Evolutionary conservation across 2,329 filamentous ascomycete species (phyloP), one percentile per base, ranked within the genome.

Genomic region (Chaetomiaceae sp.): DNA sequence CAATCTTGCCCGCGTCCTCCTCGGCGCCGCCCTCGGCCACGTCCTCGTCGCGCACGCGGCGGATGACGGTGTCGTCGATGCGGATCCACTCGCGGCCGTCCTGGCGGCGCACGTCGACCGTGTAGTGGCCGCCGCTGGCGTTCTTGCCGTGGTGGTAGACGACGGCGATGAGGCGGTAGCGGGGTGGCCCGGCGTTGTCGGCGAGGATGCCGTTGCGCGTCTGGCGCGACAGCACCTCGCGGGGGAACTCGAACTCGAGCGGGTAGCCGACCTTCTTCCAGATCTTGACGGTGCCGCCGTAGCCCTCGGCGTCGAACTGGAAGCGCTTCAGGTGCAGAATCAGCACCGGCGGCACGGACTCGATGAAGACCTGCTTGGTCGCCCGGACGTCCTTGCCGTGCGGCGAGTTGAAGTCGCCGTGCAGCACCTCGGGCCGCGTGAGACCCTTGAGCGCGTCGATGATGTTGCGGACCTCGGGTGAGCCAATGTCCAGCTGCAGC

Each of bases 121-220:
- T 98, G 66, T 98, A 98, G 65, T 98, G 93, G 3, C 93, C 93
- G 42, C 88, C 90, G 53, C 86, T 94, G 29, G 93, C 93, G 58
- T 94, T 95, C 72, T 95, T 96, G 50, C 93, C 93, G 58, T 98
- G 93, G 61, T 98, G 93, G 63, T 98, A 98, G 18, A 98, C 89
- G 24, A 95, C 93, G 17, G 84, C 86, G 52, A 83, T 93, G 12
- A 98, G 78, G 40, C 81, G 82, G 66, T 97, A 98, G 62, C 83
- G 86, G 4, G 90, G 89, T 49, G 87, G 73, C 2, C 81, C 79
- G n/a, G 65, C 64, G 35, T 83, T 82, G 53, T 84, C 81, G 14
- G 79, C 72, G 20, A 76, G 72, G 53, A 86, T 71, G 36, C 75
- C 75, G 55, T 81, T 81, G 43, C 85, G 80, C 63, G 83, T 85